Percentiles rank a stretch among this genome's conserved stretches.
Conservation (phyloP, 208 protist species). For the Leishmania gerbilli region DNA sequence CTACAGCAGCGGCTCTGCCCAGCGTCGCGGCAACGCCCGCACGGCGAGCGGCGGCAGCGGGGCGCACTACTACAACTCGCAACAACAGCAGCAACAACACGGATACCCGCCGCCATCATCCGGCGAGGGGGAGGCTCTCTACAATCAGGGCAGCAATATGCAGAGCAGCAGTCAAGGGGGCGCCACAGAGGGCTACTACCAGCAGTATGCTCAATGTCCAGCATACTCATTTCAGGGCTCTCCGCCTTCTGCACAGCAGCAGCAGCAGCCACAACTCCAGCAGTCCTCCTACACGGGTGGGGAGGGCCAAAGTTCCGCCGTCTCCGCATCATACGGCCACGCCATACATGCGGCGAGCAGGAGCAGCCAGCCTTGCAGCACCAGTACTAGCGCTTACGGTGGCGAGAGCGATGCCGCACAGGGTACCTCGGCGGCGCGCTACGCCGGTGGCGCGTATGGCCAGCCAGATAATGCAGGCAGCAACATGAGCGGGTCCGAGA, state of each 20-base stretch:
- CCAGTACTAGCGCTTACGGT: constrained; percentile 2
- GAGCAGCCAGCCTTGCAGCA: constrained; percentile 5
- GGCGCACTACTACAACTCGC: background rate
- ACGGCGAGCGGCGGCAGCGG: constrained; percentile 3
- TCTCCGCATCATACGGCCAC: background rate
- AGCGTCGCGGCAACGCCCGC: constrained; percentile 1
- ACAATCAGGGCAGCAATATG: background rate
- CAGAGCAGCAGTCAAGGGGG: constrained; percentile 3
- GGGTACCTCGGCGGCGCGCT: background rate
- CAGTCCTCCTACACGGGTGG: background rate
- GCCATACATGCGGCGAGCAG: background rate
- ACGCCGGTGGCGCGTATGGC: background rate
- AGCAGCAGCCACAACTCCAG: constrained; percentile 1
- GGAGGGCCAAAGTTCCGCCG: background rate
- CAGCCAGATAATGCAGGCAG: background rate
- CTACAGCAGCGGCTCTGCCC: constrained; percentile 1
- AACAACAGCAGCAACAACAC: background rate
- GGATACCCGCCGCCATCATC: constrained; percentile 1
- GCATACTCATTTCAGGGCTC: constrained; percentile 8
- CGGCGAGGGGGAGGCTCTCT: constrained; percentile 3
- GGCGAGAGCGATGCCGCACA: constrained; percentile 5
- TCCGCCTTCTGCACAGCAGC: background rate
- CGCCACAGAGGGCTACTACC: constrained; percentile 9
- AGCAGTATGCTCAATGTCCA: constrained; percentile 4
- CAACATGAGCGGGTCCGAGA: background rate